Percentiles rank a stretch among this genome's conserved stretches.
These are phyloP conservation scores for Populus hybrid DNA, from an alignment of 441 rosid species.

Conservation along the genomic window DNA sequence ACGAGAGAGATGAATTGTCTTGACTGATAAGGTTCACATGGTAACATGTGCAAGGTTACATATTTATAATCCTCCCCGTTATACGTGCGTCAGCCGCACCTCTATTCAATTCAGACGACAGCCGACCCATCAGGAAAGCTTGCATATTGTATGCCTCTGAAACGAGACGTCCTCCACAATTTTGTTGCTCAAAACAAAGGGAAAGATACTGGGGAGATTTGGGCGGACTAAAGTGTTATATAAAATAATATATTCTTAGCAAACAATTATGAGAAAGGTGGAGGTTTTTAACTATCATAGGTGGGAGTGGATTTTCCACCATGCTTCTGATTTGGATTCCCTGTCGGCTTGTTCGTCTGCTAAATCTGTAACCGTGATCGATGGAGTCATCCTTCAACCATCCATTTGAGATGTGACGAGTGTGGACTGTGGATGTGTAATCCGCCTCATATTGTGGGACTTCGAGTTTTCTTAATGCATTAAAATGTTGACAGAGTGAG, in stretches of 20 bases:
- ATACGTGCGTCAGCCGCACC: not conserved
- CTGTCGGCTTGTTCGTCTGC: not conserved
- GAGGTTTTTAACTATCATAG: no score
- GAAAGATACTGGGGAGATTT: not conserved
- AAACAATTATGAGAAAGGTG: not conserved
- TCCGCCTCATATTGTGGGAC: not conserved
- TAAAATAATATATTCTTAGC: not conserved
- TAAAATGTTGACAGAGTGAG: not conserved
- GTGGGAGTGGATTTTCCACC: not conserved
- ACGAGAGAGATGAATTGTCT: not conserved
- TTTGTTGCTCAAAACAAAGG: not conserved
- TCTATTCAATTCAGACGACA: conserved; percentile 26
- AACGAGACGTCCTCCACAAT: not conserved
- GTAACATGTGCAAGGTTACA: conserved; percentile 26
- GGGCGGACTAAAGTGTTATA: not conserved
- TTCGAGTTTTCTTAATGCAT: not conserved
- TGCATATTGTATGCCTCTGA: not conserved
- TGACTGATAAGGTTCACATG: conserved; percentile 24
- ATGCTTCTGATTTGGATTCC: not conserved
- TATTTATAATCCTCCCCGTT: conserved; percentile 8
- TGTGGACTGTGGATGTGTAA: not conserved
- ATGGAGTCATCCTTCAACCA: not conserved
- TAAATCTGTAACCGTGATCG: not conserved
- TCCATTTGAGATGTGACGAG: not conserved
- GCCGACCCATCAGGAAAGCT: not conserved